Evolutionary conservation across 2,329 filamentous ascomycete species (phyloP), one percentile per base, ranked within the genome.

Genomic region (Neoarthrinium moseri): DNA sequence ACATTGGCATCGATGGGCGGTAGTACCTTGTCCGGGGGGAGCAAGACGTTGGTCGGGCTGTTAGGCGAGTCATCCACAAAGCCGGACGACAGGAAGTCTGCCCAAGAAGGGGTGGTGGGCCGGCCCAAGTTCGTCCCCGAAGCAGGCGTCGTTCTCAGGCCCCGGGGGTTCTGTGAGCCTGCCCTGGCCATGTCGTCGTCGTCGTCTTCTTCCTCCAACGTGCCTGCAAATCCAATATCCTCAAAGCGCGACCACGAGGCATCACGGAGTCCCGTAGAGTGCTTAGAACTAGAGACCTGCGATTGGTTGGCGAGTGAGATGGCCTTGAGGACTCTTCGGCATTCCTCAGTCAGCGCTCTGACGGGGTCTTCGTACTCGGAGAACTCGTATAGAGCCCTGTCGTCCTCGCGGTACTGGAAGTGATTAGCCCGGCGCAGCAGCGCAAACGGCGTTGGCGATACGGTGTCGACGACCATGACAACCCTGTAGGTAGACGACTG

Each of bases 191-290:
- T 65, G 3, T 84, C 78, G 1, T 86, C 81, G 2, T 87, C 84
- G 2, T 84, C 74, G 2, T 87, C 80, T 0, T 85, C 78, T 38
- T 89, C 87, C 35, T 91, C 86, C 18, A 91, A 72, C 0, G 86
- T 69, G 49, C 80, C 89, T 4, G 87, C 83, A 61, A 97, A 99
- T 1, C 94, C 94, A 56, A 97, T 83, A 60, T 96, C 94, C 64
- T 96, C 90, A 53, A 99, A 99, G 41, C 91, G 83, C 13, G 94
- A 97, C 94, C 94, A 99, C 0, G 91, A 95, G 17, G 91, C 89
- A 64, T 97, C 91, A 27, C 81, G 81, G 45, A 90, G 69, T 49
- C 86, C 83, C 4, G 85, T 89, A 1, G 85, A 88, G 47, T 83
- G 80, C 62, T 89, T 84, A 13, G 81, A 74, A 60, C 77, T 85